A percentile compares a stretch with the other conserved stretches of the same genome.
These are phyloP conservation scores for Saposhnikovia divaricata DNA, from an alignment of 129 eudicot genomes.

Conservation along the genomic window DNA sequence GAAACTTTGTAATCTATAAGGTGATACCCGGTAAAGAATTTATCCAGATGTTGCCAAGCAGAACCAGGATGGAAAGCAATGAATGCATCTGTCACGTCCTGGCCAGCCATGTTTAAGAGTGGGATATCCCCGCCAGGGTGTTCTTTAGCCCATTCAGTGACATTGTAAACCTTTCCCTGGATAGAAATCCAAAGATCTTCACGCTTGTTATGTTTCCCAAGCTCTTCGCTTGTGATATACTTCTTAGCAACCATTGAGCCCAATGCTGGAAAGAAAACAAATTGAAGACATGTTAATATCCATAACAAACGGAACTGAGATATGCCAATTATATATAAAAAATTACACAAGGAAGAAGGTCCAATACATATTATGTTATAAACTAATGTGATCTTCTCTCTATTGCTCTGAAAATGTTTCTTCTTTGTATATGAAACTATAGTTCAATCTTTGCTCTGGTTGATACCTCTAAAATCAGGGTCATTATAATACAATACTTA, in stretches of 20 bases:
- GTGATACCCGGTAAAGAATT: slow-evolving; percentile 62
- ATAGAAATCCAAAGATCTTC: slow-evolving; percentile 81
- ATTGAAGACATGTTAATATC: background rate
- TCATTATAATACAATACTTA: background rate
- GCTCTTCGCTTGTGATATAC: slow-evolving; percentile 62
- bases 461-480: background rate
- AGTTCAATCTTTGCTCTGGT: background rate
- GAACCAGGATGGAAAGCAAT: slow-evolving; percentile 86
- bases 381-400: background rate
- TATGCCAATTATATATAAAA: background rate
- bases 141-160: slow-evolving; percentile 65
- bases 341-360: background rate
- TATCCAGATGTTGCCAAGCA: slow-evolving; percentile 67
- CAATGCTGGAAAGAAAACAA: slow-evolving; percentile 24
- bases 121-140: slow-evolving; percentile 85
- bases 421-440: background rate
- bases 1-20: slow-evolving; percentile 56
- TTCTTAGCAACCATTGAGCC: slow-evolving; percentile 44
- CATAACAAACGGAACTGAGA: background rate
- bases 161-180: slow-evolving; percentile 77
- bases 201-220: slow-evolving; percentile 51
- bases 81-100: slow-evolving; percentile 90
- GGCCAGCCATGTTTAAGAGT: slow-evolving; percentile 66
- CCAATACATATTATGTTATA: background rate
- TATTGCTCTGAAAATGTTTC: background rate